These are phyloP conservation scores for Salix viminalis DNA, from an alignment of 345 rosid genomes.

Conservation along the genomic window DNA sequence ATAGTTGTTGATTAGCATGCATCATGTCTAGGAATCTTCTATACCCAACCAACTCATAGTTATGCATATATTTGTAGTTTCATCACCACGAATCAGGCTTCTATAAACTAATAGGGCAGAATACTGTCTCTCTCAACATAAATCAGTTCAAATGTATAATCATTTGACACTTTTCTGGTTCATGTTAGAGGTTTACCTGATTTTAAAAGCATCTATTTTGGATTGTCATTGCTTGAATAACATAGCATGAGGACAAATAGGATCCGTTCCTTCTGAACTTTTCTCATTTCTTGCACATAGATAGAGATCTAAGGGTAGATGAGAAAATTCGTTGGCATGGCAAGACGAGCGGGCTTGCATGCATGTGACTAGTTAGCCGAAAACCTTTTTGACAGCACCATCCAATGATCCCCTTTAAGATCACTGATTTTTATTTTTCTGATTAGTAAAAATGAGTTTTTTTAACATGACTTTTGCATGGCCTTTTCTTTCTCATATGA, in stretches of 20 bases:
- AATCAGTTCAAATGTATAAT: background rate
- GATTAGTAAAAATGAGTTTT: background rate
- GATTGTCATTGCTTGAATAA: background rate
- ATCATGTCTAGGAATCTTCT: slow-evolving; percentile 11
- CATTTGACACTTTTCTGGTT: background rate
- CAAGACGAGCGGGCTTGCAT: background rate
- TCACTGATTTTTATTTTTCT: background rate
- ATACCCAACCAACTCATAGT: background rate
- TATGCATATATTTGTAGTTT: background rate
- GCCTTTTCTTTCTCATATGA: slow-evolving; percentile 1
- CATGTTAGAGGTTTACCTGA: background rate
- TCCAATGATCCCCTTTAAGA: background rate
- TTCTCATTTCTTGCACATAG: background rate
- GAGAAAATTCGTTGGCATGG: background rate
- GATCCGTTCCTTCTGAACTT: background rate
- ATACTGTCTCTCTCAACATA: too few species aligned
- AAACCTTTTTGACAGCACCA: background rate
- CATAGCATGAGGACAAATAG: background rate
- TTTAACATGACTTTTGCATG: background rate
- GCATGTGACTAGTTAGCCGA: background rate
- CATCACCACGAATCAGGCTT: background rate
- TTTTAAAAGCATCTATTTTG: background rate
- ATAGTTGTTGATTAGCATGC: background rate
- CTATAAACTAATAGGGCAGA: background rate
- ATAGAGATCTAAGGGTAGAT: background rate